Evolutionary conservation across 2,329 filamentous ascomycete species (phyloP).

Genomic region (Coniochaeta pulveracea): DNA sequence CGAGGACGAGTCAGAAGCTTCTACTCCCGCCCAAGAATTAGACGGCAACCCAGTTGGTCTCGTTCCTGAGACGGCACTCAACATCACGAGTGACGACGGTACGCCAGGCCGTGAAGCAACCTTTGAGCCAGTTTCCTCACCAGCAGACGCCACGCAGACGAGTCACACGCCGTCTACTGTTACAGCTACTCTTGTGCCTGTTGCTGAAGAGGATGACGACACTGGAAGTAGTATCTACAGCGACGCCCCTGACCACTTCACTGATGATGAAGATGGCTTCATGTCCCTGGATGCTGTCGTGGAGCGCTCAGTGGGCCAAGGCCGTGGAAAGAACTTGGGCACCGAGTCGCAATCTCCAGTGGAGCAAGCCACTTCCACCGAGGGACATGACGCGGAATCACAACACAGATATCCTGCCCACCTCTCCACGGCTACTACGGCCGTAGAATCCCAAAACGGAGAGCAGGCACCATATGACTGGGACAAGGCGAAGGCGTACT

Average conservation of each 20-base stretch:
- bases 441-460: constrained; percentile 7
- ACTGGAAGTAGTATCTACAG: constrained; percentile 52
- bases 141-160: constrained; percentile 7
- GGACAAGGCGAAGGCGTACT: constrained; percentile 58
- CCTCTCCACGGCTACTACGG: constrained; percentile 8
- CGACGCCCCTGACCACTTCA: constrained; percentile 65
- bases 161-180: constrained; percentile 13
- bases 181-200: constrained; percentile 12
- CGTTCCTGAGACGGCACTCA: background rate
- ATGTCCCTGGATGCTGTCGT: constrained; percentile 64
- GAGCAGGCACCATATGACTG: constrained; percentile 36
- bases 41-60: background rate
- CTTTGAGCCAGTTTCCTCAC: constrained; percentile 13
- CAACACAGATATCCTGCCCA: too few relatives aligned
- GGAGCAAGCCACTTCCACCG: background rate
- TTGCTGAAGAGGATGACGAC: constrained; percentile 23
- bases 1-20: constrained; percentile 20
- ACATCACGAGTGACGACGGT: background rate
- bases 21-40: constrained; percentile 3
- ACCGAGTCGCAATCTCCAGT: constrained; percentile 4
- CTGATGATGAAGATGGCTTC: constrained; percentile 56
- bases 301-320: constrained; percentile 35
- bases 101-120: constrained; percentile 6
- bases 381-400: too few relatives aligned
- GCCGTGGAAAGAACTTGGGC: constrained; percentile 10